Evolutionary conservation across 1,284 basidiomycete species (phyloP).

Genomic region (Gymnopus androsaceus): DNA sequence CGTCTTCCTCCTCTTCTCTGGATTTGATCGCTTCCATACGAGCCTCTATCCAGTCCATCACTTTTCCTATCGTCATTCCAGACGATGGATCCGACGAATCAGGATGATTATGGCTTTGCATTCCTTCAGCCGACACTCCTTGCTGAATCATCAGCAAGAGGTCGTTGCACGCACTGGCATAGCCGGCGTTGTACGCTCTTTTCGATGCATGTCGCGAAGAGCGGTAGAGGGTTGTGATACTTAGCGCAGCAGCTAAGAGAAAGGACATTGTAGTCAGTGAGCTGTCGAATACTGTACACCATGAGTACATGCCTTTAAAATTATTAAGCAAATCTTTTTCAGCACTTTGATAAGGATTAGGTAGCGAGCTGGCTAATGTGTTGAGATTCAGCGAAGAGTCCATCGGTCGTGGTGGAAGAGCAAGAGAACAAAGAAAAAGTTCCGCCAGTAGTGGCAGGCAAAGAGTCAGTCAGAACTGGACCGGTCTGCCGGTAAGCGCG

Average conservation of each 20-base stretch:
- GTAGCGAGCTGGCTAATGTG: slow-evolving; percentile 72
- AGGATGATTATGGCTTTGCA: slow-evolving; percentile 33
- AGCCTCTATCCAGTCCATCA: slow-evolving; percentile 80
- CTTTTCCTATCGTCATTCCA: slow-evolving; percentile 65
- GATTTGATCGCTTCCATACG: slow-evolving; percentile 69
- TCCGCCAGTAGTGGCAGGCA: too few relatives aligned
- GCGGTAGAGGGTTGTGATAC: slow-evolving; percentile 79
- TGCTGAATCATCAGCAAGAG: slow-evolving; percentile 78
- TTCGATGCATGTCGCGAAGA: slow-evolving; percentile 74
- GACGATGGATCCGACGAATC: slow-evolving; percentile 31
- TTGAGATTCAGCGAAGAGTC: slow-evolving; percentile 65
- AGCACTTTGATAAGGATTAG: slow-evolving; percentile 65
- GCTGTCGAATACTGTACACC: slow-evolving; percentile 12
- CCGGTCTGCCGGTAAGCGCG: too few relatives aligned
- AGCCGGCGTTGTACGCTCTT: slow-evolving; percentile 75
- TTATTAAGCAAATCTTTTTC: slow-evolving; percentile 79
- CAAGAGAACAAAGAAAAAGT: neutral
- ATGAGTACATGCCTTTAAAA: slow-evolving; percentile 60
- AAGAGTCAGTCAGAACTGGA: too few relatives aligned
- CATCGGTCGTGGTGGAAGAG: neutral
- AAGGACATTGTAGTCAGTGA: too few relatives aligned
- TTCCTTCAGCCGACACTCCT: slow-evolving; percentile 62
- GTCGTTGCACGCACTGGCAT: slow-evolving; percentile 75
- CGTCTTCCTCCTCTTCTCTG: slow-evolving; percentile 75
- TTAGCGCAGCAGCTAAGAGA: slow-evolving; percentile 68